phyloP scores from a whole-genome alignment of 2,329 filamentous ascomycete genomes.

The Alternaria alternata region DNA sequence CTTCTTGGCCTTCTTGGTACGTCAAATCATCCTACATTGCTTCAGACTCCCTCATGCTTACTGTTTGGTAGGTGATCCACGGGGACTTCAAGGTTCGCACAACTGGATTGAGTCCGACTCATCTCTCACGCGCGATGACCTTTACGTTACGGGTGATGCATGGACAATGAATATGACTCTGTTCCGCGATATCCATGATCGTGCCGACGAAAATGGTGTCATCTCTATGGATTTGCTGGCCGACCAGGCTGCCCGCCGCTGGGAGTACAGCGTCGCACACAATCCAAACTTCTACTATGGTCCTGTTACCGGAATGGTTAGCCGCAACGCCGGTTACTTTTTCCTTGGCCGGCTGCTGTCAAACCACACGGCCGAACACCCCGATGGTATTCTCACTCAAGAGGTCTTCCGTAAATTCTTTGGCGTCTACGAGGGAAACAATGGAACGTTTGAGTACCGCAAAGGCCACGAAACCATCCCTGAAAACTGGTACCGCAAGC shows the following conservation, averaged over 20 bases:
- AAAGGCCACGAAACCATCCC: conserved; percentile 62
- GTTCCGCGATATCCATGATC: conserved; percentile 56
- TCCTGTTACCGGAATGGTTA: conserved; percentile 60
- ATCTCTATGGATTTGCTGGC: conserved; percentile 26
- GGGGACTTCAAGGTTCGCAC: conserved; percentile 56
- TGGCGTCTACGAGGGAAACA: conserved; percentile 53
- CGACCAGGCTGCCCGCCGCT: conserved; percentile 50
- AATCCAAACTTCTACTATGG: conserved; percentile 66
- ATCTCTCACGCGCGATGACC: conserved; percentile 53
- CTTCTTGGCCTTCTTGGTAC: conserved; percentile 53
- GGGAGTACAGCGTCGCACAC: conserved; percentile 57
- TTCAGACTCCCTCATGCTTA: conserved; percentile 19
- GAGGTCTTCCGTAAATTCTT: conserved; percentile 58
- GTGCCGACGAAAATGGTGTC: conserved; percentile 23
- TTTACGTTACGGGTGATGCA: conserved; percentile 53
- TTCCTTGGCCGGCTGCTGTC: conserved; percentile 44
- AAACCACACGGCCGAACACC: conserved; percentile 26
- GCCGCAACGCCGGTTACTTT: conserved; percentile 56
- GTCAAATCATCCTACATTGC: conserved; percentile 38
- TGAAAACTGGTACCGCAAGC: conserved; percentile 60
- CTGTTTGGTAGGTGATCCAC: conserved; percentile 47
- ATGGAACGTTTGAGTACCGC: conserved; percentile 50
- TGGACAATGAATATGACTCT: conserved; percentile 54
- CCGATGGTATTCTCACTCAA: conserved; percentile 27
- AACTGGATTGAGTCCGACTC: conserved; percentile 55